Evolutionary conservation across 2,329 filamentous ascomycete genomes (phyloP).

Genomic region (Aspergillus felis): DNA sequence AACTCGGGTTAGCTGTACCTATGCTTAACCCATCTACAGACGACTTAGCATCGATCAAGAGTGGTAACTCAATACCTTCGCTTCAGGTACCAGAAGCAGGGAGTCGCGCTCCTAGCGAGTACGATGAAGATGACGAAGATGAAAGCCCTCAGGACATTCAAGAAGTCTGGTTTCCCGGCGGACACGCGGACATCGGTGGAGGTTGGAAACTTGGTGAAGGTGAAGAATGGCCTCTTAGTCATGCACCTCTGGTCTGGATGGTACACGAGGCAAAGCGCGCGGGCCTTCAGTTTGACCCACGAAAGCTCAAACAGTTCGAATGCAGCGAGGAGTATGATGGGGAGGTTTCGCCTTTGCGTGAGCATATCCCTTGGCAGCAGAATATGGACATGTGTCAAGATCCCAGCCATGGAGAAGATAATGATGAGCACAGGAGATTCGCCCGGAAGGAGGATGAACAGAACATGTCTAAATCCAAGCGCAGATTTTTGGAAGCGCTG

Average conservation of each 20-base stretch:
- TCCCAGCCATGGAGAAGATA: constrained; percentile 5
- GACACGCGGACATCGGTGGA: constrained; percentile 74
- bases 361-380: constrained; percentile 15
- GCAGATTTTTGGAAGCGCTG: constrained; percentile 56
- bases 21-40: constrained; percentile 25
- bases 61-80: constrained; percentile 26
- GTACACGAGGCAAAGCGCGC: constrained; percentile 61
- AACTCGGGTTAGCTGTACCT: constrained; percentile 25
- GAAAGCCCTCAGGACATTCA: constrained; percentile 65
- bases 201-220: constrained; percentile 62
- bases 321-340: constrained; percentile 50
- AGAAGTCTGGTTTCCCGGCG: constrained; percentile 71
- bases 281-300: constrained; percentile 65
- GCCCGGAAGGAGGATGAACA: constrained; percentile 16
- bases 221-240: constrained; percentile 59
- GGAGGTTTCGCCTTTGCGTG: constrained; percentile 33
- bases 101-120: constrained; percentile 7
- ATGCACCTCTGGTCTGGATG: constrained; percentile 69
- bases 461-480: constrained; percentile 24
- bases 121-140: constrained; percentile 29
- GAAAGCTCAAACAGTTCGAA: constrained; percentile 64
- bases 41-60: constrained; percentile 28
- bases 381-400: constrained; percentile 13
- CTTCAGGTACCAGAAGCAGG: constrained; percentile 22
- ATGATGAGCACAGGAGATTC: constrained; percentile 7